Base-by-base conservation (phyloP, 129 eudicot species). In the Cynara cardunculus region DNA sequence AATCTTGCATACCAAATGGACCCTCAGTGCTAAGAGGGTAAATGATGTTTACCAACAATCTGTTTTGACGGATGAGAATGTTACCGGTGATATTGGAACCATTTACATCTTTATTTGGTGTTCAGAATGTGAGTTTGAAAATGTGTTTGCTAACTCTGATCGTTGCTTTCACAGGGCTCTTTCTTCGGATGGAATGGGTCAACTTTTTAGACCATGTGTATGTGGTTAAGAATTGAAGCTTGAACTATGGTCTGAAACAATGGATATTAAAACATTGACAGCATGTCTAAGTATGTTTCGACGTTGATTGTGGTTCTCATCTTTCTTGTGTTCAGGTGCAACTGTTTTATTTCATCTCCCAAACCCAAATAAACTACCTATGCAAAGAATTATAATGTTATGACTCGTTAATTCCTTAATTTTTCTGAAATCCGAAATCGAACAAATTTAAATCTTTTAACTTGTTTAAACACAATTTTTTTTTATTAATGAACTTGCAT, bases 181-280 rank as follows among this genome's bases (percentile, higher is more conserved):
- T 71, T 74, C 88, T 85, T 91, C 25, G 93, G 96, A 71, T 91
- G 91, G 91, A 91, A 91, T 35, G 96, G 96, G 16, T 68, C 90
- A 3, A 89, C 97, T 68, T 89, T 91, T 89, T 91, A 87, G 86
- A 75, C 56, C 3, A 34, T 73, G 6, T 41, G 77, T 73, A 41
- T 71, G 8, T 71, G 75, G 75, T 4, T 27, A 10, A 30, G 44
- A 69, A 30, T 30, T 7, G 24, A 69, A 69, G 8, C 11, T 25
- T 25, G 1, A 53, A 53, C 22, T 53, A 53, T 71, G 56, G 56
- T 19, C 25, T 72, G 64, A 39, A 39, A 37, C 32, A 39, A 39
- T 41, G 76, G 62, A 39, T 19, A 21, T 72, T 13, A 72, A 72
- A 72, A 72, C 75, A 72, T 35, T 22, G 74, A 31, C 32, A 31